These are phyloP conservation scores for Prunus yedoensis DNA, from an alignment of 331 rosid species.

Conservation along the genomic window DNA sequence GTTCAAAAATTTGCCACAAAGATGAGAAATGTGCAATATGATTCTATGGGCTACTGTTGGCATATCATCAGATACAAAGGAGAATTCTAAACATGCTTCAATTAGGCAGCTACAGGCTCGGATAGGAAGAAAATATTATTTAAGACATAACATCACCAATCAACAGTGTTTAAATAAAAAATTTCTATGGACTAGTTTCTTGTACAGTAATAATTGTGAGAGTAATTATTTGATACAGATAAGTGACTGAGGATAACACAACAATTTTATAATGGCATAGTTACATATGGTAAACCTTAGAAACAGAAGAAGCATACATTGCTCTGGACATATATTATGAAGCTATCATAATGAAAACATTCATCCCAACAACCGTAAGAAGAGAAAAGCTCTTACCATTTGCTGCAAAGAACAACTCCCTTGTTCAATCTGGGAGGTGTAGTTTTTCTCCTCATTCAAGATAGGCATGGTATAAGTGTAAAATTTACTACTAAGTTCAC, in stretches of 20 bases:
- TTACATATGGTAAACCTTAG: not conserved
- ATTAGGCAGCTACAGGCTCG: not conserved
- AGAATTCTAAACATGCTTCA: not conserved
- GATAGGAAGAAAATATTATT: not conserved
- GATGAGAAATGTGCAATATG: not conserved
- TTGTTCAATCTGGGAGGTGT: conserved; percentile 36
- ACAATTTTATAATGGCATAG: not conserved
- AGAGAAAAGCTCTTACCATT: conserved; percentile 34
- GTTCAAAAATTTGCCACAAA: conserved; percentile 5
- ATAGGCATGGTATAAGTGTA: conserved; percentile 28
- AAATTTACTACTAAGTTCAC: conserved; percentile 41
- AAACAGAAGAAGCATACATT: conserved; percentile 1
- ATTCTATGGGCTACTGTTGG: not conserved
- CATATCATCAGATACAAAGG: not conserved
- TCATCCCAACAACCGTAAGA: not conserved
- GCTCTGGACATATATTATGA: not conserved
- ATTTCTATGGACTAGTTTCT: not conserved
- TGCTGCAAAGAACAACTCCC: conserved; percentile 39
- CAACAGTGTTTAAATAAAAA: not conserved
- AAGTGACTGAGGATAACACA: conserved; percentile 5
- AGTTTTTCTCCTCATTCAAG: too few relatives aligned
- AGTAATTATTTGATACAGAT: not conserved
- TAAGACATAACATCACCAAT: not conserved
- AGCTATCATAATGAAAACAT: not conserved
- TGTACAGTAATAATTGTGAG: not conserved